Conservation (phyloP, 371 early-diverging fungal species). For the Mucor circinelloides region DNA sequence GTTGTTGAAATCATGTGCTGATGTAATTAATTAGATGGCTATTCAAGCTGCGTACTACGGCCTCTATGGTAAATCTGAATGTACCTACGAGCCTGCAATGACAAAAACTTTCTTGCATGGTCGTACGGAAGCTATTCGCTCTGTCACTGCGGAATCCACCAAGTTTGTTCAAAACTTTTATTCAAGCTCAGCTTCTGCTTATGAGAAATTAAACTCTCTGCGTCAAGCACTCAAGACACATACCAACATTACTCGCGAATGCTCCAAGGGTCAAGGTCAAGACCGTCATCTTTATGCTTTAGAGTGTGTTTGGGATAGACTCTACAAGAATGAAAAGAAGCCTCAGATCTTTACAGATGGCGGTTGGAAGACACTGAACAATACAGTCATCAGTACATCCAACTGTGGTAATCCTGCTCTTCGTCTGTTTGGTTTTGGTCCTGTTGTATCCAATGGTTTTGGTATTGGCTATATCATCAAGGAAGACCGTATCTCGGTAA, state of each 20-base stretch:
- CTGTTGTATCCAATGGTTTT: conserved; percentile 87
- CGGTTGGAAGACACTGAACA: conserved; percentile 54
- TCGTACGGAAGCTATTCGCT: conserved; percentile 87
- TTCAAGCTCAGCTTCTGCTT: conserved; percentile 29
- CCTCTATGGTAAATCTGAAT: conserved; percentile 69
- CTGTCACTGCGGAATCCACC: conserved; percentile 69
- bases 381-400: conserved; percentile 86
- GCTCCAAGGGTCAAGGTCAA: conserved; percentile 77
- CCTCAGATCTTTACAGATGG: conserved; percentile 78
- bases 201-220: conserved; percentile 57
- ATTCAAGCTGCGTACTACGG: conserved; percentile 93
- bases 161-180: conserved; percentile 78
- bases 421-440: conserved; percentile 89
- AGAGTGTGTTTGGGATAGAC: conserved; percentile 52
- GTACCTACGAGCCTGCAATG: conserved; percentile 90
- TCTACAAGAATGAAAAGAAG: conserved; percentile 52
- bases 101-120: conserved; percentile 84
- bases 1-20: not conserved
- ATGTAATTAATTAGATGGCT: conserved; percentile 67
- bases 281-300: conserved; percentile 88
- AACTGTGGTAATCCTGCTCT: conserved; percentile 86
- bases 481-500: conserved; percentile 61
- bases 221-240: conserved; percentile 71
- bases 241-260: conserved; percentile 68
- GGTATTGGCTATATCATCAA: conserved; percentile 91